These are phyloP conservation scores for Gossypium gossypioides DNA, from an alignment of 441 rosid species.

Conservation along the genomic window DNA sequence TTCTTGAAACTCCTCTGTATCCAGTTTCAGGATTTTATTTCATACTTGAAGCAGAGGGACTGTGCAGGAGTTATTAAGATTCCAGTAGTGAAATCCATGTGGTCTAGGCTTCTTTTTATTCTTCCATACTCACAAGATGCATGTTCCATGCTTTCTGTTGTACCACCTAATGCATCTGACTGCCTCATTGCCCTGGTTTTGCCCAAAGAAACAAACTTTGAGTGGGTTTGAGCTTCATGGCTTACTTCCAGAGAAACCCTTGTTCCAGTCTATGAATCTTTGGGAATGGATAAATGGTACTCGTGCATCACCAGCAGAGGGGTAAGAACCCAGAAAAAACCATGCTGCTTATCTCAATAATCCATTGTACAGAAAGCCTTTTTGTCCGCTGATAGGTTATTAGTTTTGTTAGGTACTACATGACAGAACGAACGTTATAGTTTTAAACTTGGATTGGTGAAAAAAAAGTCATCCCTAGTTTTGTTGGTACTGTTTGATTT, in stretches of 20 bases:
- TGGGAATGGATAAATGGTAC: background rate
- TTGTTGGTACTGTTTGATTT: conserved; percentile 3
- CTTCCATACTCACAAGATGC: conserved; percentile 66
- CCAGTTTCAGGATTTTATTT: conserved; percentile 84
- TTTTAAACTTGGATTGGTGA: background rate
- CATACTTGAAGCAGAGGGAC: conserved; percentile 84
- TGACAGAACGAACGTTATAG: background rate
- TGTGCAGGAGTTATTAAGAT: conserved; percentile 95
- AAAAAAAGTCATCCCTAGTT: background rate
- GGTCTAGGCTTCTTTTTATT: conserved; percentile 91
- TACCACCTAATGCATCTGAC: conserved; percentile 42
- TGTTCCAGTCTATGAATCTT: background rate
- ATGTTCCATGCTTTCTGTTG: conserved; percentile 66
- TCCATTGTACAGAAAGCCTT: background rate
- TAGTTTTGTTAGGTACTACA: background rate
- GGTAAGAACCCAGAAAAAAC: conserved; percentile 2
- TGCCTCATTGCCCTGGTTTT: conserved; percentile 70
- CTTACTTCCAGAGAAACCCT: background rate
- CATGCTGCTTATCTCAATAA: background rate
- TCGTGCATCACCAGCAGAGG: background rate
- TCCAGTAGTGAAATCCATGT: conserved; percentile 55
- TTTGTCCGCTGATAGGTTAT: background rate
- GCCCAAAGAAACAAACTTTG: conserved; percentile 77
- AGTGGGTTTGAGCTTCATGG: conserved; percentile 33
- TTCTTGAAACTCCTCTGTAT: background rate